Base-by-base conservation (phyloP, 1,284 basidiomycete genomes). In the Clitocybe nebularis region DNA sequence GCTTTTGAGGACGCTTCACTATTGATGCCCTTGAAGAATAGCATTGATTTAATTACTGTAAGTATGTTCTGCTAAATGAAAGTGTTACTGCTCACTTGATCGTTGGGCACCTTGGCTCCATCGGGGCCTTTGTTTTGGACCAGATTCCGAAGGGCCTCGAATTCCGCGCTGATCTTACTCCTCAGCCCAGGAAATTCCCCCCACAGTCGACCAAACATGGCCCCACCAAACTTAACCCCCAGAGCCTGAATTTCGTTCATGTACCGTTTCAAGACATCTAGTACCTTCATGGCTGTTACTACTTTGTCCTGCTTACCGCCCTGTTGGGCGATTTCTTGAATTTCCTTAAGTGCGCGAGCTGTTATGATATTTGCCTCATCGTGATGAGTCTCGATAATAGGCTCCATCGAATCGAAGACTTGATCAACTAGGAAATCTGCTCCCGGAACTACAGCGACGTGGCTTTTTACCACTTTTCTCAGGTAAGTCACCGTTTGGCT, bases 361-460 rank as follows among this genome's bases (percentile, higher is more conserved):
- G 51, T 52, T 21, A 59, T 53, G 9, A 16, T 43, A 23, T 45
- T 54, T 1, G 56, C 56, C 43, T 62, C 56, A n/a, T 57, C 52
- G 4, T 43, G 29, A 30, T 61, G 54, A 9, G 48, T 33, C 10
- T 57, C 55, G 7, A 59, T 48, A 9, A 48, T 43, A 9, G 49
- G 48, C 22, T 53, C 55, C 10, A 59, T 33, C 21, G 45, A 48
- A 37, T 58, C 54, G 28, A 62, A 62, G 2, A 46, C 54, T 36
- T 24, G 43, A 44, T 63, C 59, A n/a, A 63, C 51, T 3, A 56
- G 1, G 13, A 47, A 36, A 3, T 46, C 52, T 2, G 61, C 48
- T 6, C 50, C 51, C 3, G 61, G 59, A 23, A 60, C 20, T 11
- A 40, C 45, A 14, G 51, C 44, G 16, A 62, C 44, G 36, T 57